A percentile compares a stretch with the other conserved stretches of the same genome.
Conservation (phyloP, 495 filamentous ascomycete genomes). For the Rhypophila decipiens region DNA sequence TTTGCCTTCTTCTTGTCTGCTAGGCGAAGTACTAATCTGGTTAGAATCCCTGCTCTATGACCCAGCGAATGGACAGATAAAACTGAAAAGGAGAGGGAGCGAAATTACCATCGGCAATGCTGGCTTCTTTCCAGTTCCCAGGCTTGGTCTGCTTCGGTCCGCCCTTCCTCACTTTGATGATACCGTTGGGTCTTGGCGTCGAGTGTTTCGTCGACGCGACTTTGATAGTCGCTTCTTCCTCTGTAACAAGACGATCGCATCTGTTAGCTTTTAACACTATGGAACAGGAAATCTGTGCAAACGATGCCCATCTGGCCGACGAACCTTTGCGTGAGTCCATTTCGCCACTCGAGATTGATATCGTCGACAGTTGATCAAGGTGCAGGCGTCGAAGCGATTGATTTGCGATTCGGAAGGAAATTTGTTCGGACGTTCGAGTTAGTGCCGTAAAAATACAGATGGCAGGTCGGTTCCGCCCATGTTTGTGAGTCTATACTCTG, state of each 20-base stretch:
- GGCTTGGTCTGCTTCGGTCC: slow-evolving; percentile 51
- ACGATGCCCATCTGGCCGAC: not conserved
- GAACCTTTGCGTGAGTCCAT: slow-evolving; percentile 30
- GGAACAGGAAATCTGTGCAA: not conserved
- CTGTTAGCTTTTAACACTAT: not conserved
- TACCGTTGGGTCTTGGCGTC: slow-evolving; percentile 31
- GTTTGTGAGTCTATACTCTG: too few relatives aligned
- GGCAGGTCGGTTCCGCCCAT: not conserved
- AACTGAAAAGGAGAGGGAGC: not conserved
- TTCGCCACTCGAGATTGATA: too few relatives aligned
- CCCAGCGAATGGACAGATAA: too few relatives aligned
- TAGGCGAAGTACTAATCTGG: not conserved
- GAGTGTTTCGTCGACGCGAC: slow-evolving; percentile 57
- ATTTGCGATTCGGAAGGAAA: too few relatives aligned
- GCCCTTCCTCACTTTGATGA: slow-evolving; percentile 64
- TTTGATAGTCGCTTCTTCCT: slow-evolving; percentile 48
- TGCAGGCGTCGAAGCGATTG: too few relatives aligned
- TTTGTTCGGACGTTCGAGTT: too few relatives aligned
- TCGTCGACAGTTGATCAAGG: too few relatives aligned
- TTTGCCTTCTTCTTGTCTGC: slow-evolving; percentile 44
- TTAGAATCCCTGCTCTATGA: too few relatives aligned
- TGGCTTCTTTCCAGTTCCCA: slow-evolving; percentile 50
- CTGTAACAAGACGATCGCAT: slow-evolving; percentile 5
- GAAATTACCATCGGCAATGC: slow-evolving; percentile 48
- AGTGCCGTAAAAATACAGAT: too few relatives aligned